Percentiles rank a stretch among this genome's conserved stretches.
Evolutionary conservation across 2,329 filamentous ascomycete species (phyloP).

Genomic region (Graphiopsis chlorocephala): DNA sequence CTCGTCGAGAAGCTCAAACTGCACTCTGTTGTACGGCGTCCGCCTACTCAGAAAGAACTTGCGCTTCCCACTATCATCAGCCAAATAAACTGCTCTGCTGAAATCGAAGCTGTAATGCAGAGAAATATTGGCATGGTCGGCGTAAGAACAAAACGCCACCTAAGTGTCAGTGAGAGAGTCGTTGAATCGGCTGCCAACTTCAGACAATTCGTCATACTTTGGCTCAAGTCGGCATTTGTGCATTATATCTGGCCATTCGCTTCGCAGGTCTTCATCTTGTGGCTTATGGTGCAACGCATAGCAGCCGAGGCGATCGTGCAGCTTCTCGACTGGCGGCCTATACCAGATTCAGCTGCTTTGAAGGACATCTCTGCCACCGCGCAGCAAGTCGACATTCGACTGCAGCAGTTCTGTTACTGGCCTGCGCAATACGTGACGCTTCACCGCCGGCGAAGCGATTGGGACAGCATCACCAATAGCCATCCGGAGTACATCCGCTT

Average conservation of each 20-base stretch:
- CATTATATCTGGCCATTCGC: conserved; percentile 77
- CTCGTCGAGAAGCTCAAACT: conserved; percentile 83
- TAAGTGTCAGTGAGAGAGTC: conserved; percentile 91
- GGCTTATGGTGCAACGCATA: conserved; percentile 75
- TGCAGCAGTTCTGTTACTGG: conserved; percentile 99
- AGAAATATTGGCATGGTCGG: conserved; percentile 87
- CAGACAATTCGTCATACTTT: conserved; percentile 69
- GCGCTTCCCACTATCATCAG: conserved; percentile 79
- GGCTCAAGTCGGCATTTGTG: conserved; percentile 67
- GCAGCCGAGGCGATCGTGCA: conserved; percentile 75
- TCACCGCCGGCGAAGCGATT: conserved; percentile 83
- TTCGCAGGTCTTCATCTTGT: conserved; percentile 68
- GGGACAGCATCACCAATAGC: conserved; percentile 91
- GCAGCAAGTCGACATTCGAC: conserved; percentile 92
- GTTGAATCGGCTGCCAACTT: conserved; percentile 89
- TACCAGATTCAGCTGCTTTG: conserved; percentile 75
- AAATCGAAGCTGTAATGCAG: conserved; percentile 80
- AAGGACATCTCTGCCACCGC: conserved; percentile 96
- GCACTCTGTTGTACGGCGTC: conserved; percentile 77
- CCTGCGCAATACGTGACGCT: conserved; percentile 93
- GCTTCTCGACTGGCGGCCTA: conserved; percentile 79
- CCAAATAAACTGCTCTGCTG: conserved; percentile 94
- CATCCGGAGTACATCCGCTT: conserved; percentile 98
- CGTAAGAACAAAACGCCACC: conserved; percentile 72
- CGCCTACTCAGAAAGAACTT: conserved; percentile 76